phyloP scores from a whole-genome alignment of 179 eudicot species.

The Amaranthus tricolor region DNA sequence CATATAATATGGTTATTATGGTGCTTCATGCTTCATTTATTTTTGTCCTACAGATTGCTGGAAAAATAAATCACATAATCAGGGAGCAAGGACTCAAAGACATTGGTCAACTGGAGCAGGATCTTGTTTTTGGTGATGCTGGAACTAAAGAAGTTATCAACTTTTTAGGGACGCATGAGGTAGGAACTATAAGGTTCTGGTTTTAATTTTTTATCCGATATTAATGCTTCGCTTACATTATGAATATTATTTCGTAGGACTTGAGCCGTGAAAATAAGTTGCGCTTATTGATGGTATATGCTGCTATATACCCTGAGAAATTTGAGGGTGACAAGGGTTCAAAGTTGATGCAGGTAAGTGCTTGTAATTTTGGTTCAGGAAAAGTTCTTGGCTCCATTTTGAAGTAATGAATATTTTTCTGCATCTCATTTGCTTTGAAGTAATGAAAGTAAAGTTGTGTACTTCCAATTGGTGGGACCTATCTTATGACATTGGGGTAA shows the following conservation, averaged over 20 bases:
- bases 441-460: too few species aligned
- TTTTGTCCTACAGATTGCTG: constrained; percentile 68
- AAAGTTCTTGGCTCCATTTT: neutral
- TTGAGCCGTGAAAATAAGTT: constrained; percentile 70
- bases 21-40: constrained; percentile 19
- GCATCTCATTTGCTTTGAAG: too few species aligned
- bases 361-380: constrained; percentile 8
- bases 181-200: constrained; percentile 20
- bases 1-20: neutral
- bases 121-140: constrained; percentile 96
- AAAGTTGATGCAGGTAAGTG: constrained; percentile 76
- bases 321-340: constrained; percentile 71
- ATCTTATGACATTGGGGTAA: too few species aligned
- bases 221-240: constrained; percentile 10
- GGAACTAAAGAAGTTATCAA: constrained; percentile 86
- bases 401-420: too few species aligned
- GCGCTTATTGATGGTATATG: constrained; percentile 95
- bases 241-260: constrained; percentile 50
- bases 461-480: too few species aligned
- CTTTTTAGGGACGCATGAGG: constrained; percentile 68
- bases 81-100: constrained; percentile 83
- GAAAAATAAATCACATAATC: constrained; percentile 72
- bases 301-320: constrained; percentile 84
- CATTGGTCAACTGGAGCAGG: constrained; percentile 94
- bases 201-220: neutral